Evolutionary conservation across 2,329 filamentous ascomycete genomes (phyloP), one percentile per base, ranked within the genome.

Genomic region (Sphaceloma murrayae): DNA sequence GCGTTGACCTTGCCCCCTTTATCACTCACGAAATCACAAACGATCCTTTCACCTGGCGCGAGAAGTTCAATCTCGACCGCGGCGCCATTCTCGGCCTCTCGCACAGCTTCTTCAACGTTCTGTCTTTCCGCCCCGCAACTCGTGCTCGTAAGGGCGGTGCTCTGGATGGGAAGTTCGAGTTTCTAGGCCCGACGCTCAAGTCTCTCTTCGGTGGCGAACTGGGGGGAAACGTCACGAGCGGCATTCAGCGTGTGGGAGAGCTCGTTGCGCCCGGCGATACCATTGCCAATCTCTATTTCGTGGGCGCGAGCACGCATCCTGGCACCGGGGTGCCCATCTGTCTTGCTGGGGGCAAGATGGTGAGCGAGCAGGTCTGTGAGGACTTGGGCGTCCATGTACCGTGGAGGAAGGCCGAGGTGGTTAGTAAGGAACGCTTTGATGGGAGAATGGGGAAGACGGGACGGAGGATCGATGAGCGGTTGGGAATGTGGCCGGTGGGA

Each of bases 271-370:
- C 51, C 53, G 6, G 21, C 58, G 3, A 50, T 51, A 67, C 65
- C 4, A 63, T 79, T 13, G 51, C 63, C 9, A 64, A 67, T 2
- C 59, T 78, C 17, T 85, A 84, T 56, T 85, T 86, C 55, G 82
- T 85, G 0, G 82, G 82, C 24, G 82, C 82, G 1, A 81, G 76
- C 55, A 82, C 81, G 14, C 82, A 87, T 63, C 82, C 82, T 0
- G 82, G 82, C 1, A 85, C 82, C 0, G 82, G 82, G 0, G 82
- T 86, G 14, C 82, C 82, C 2, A 82, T 86, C 46, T 78, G 80
- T 18, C 63, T 85, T 7, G 80, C 80, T 0, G 81, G 82, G 0
- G 75, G 77, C 6, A 81, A 77, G 58, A 69, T 85, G 45, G 73
- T 74, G 0, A 66, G 62, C 6, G 70, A 72, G 53, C 69, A 77